phyloP scores from a whole-genome alignment of 2,329 filamentous ascomycete species.

The Calonectria montana region DNA sequence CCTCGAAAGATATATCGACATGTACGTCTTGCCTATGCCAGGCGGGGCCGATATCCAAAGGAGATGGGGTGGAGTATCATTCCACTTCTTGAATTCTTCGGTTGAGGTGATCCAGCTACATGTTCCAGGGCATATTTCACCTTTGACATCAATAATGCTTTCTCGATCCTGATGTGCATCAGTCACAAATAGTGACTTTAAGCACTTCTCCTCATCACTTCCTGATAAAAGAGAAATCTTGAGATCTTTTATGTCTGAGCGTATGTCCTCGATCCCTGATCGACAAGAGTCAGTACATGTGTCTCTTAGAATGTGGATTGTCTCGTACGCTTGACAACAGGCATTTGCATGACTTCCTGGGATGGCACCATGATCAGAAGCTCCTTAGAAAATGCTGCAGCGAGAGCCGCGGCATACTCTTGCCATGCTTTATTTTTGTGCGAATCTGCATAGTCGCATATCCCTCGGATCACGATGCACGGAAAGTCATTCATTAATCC shows the following conservation, averaged over 20 bases:
- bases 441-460: neutral
- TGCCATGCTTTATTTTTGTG: neutral
- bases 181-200: neutral
- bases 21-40: conserved; percentile 26
- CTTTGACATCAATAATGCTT: neutral
- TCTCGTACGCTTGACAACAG: neutral
- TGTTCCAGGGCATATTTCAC: neutral
- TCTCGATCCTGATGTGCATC: neutral
- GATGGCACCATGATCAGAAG: neutral
- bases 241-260: neutral
- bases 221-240: neutral
- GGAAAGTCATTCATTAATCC: neutral
- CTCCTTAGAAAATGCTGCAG: neutral
- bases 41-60: conserved; percentile 27
- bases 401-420: neutral
- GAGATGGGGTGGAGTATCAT: neutral
- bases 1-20: conserved; percentile 24
- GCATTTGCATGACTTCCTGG: neutral
- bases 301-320: neutral
- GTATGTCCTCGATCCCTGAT: neutral
- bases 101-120: conserved; percentile 23
- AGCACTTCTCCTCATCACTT: neutral
- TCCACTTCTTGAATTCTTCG: conserved; percentile 7
- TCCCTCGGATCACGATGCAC: neutral
- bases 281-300: neutral